Percentiles rank a stretch among this genome's conserved stretches.
These are phyloP conservation scores for Claviceps sp. DNA, from an alignment of 2,329 filamentous ascomycete species.

Conservation along the genomic window DNA sequence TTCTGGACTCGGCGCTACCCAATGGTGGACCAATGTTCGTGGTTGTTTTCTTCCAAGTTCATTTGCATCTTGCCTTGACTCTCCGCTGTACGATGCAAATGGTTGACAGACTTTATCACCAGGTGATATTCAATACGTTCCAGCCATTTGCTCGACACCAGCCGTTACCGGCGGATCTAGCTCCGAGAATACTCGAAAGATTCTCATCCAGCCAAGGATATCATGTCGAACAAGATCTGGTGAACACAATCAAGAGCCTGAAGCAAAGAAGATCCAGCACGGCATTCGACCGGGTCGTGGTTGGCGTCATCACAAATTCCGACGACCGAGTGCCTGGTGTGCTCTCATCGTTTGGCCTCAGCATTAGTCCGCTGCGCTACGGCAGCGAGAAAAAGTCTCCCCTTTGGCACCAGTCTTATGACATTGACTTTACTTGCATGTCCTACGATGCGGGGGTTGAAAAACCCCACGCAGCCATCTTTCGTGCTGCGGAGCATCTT, in stretches of 20 bases:
- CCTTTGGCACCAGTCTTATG: constrained; percentile 8
- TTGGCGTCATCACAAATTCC: constrained; percentile 50
- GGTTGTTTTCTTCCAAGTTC: neutral
- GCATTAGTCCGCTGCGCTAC: constrained; percentile 25
- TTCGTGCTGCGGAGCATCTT: constrained; percentile 37
- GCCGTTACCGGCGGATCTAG: constrained; percentile 29
- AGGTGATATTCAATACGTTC: constrained; percentile 45
- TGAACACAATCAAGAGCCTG: constrained; percentile 29
- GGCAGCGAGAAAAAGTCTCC: constrained; percentile 5
- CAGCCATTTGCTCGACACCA: constrained; percentile 21
- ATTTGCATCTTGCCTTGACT: neutral
- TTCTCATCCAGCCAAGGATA: constrained; percentile 44
- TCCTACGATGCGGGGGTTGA: constrained; percentile 49
- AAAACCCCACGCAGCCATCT: constrained; percentile 45
- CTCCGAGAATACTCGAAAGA: constrained; percentile 32
- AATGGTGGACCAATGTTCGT: constrained; percentile 48
- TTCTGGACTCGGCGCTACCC: constrained; percentile 33
- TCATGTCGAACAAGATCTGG: constrained; percentile 29
- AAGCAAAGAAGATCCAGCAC: constrained; percentile 10
- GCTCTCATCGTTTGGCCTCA: constrained; percentile 38
- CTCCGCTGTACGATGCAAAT: neutral
- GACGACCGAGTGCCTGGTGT: constrained; percentile 45
- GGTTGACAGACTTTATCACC: neutral
- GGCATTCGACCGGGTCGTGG: constrained; percentile 25
- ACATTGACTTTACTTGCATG: constrained; percentile 43